phyloP scores from a whole-genome alignment of 805 yeast species.

The Candida silvatica region DNA sequence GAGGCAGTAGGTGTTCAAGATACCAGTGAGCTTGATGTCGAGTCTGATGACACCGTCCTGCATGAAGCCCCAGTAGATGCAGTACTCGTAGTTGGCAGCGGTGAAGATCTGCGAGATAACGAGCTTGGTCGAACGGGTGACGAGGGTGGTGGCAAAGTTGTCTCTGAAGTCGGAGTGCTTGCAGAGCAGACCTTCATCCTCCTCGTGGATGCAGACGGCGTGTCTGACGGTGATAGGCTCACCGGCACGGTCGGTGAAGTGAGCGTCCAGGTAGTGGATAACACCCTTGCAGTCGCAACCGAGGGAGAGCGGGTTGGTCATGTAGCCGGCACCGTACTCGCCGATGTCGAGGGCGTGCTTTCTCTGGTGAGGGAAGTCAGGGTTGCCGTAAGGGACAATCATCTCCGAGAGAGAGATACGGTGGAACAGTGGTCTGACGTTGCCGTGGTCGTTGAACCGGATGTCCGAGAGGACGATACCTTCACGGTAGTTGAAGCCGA shows the following conservation, averaged over 20 bases:
- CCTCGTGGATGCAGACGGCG: conserved; percentile 81
- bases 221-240: conserved; percentile 64
- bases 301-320: conserved; percentile 69
- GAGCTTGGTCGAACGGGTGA: conserved; percentile 67
- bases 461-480: conserved; percentile 74
- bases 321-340: conserved; percentile 82
- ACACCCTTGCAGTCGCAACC: conserved; percentile 87
- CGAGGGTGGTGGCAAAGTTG: conserved; percentile 63
- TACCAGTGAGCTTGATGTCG: conserved; percentile 76
- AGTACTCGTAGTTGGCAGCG: conserved; percentile 81
- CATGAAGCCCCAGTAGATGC: conserved; percentile 75
- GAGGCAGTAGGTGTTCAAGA: conserved; percentile 63
- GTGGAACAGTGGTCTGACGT: conserved; percentile 67
- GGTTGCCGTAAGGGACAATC: conserved; percentile 81
- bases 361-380: conserved; percentile 75
- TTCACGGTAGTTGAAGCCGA: conserved; percentile 82
- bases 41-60: conserved; percentile 80
- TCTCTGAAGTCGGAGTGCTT: conserved; percentile 85
- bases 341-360: conserved; percentile 84
- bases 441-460: conserved; percentile 68
- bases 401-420: conserved; percentile 71
- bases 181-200: conserved; percentile 71
- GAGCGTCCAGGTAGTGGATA: conserved; percentile 77
- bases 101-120: conserved; percentile 76
- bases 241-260: conserved; percentile 59